These are phyloP conservation scores for Botryotinia narcissicola DNA, from an alignment of 2,329 filamentous ascomycete species.

Conservation along the genomic window DNA sequence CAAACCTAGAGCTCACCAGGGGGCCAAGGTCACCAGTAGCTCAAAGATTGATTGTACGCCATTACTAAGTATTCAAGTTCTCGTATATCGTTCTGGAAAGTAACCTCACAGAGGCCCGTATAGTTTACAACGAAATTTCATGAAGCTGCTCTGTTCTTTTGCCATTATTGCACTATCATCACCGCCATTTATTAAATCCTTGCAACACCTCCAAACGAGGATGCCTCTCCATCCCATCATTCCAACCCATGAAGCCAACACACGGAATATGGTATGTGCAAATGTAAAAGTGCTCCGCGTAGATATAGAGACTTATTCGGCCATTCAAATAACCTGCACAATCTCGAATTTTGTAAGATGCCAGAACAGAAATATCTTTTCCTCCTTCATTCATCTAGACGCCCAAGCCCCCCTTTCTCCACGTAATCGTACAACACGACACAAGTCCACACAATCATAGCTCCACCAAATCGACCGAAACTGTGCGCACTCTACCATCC, in stretches of 20 bases:
- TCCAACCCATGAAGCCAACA: neutral
- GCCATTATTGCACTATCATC: neutral
- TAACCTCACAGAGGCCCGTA: too few relatives aligned
- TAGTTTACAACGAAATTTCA: neutral
- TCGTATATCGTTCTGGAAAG: neutral
- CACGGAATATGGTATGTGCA: neutral
- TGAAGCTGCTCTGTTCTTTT: neutral
- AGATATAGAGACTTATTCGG: neutral
- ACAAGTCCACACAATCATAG: too few relatives aligned
- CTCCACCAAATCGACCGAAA: neutral
- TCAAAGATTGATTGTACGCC: too few relatives aligned
- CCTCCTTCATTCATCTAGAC: neutral
- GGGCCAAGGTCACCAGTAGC: neutral
- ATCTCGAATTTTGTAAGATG: neutral
- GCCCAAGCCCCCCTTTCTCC: neutral
- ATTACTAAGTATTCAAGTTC: neutral
- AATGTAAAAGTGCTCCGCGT: neutral
- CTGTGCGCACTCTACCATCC: neutral
- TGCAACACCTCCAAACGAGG: neutral
- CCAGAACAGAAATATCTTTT: neutral
- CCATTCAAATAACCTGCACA: neutral
- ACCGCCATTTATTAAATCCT: neutral
- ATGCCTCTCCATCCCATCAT: neutral
- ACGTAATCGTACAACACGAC: neutral
- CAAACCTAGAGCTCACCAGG: too few relatives aligned